These are phyloP conservation scores for Talaromyces funiculosus DNA, from an alignment of 2,329 filamentous ascomycete species.

Conservation along the genomic window DNA sequence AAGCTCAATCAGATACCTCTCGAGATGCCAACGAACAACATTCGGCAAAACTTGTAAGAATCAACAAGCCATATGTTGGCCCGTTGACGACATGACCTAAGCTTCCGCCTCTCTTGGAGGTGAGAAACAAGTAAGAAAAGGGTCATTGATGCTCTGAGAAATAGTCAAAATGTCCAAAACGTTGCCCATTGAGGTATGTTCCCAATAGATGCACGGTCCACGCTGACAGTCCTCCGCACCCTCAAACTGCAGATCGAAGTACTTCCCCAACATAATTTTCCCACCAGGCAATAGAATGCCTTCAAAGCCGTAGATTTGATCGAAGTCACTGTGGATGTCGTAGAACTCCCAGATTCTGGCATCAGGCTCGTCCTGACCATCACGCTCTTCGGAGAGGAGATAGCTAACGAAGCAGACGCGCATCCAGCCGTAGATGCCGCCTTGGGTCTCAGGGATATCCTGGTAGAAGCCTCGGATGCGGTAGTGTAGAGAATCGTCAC, in stretches of 20 bases:
- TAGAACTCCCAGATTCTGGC: slow-evolving; percentile 13
- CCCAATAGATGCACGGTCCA: slow-evolving; percentile 33
- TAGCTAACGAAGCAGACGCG: slow-evolving; percentile 36
- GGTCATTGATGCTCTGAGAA: neutral
- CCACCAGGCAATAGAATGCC: slow-evolving; percentile 44
- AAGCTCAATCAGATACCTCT: too few relatives aligned
- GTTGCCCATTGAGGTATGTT: slow-evolving; percentile 15
- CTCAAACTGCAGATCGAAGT: slow-evolving; percentile 31
- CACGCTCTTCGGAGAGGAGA: slow-evolving; percentile 6
- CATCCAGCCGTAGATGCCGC: slow-evolving; percentile 30
- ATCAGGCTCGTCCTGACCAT: neutral
- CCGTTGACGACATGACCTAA: neutral
- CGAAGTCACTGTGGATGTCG: slow-evolving; percentile 20
- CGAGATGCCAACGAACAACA: neutral
- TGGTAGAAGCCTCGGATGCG: slow-evolving; percentile 34
- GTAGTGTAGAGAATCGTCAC: slow-evolving; percentile 12
- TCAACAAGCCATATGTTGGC: neutral
- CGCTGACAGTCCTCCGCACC: slow-evolving; percentile 11
- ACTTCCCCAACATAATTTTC: slow-evolving; percentile 46
- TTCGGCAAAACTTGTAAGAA: neutral
- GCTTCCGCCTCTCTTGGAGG: neutral
- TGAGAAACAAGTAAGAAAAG: neutral
- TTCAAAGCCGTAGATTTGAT: slow-evolving; percentile 43
- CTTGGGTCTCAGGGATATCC: slow-evolving; percentile 21
- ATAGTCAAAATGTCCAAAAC: slow-evolving; percentile 7